Evolutionary conservation across 768 basidiomycete species (phyloP).

Genomic region (Tremella fuciformis): DNA sequence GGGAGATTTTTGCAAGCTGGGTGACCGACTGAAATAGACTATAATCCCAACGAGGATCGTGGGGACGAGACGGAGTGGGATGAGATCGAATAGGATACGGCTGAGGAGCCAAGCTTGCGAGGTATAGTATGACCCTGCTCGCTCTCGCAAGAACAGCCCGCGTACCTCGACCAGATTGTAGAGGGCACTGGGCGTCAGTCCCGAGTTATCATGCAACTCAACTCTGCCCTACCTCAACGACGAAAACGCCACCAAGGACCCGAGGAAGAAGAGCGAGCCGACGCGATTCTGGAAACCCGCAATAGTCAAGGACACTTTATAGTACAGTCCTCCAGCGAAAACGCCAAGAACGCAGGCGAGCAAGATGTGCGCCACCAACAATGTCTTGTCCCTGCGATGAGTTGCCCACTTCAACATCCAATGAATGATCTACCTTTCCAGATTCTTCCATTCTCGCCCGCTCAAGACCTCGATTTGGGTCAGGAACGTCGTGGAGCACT

Average conservation of each 20-base stretch:
- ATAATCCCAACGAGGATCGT: constrained; percentile 80
- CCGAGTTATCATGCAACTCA: not conserved
- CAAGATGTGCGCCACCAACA: constrained; percentile 74
- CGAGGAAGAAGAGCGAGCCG: constrained; percentile 93
- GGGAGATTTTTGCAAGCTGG: not conserved
- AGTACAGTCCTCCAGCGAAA: constrained; percentile 87
- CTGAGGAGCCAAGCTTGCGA: constrained; percentile 90
- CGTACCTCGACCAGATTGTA: constrained; percentile 82
- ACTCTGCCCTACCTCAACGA: constrained; percentile 59
- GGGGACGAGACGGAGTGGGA: constrained; percentile 83
- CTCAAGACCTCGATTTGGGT: constrained; percentile 82
- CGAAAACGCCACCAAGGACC: constrained; percentile 86
- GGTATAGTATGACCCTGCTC: constrained; percentile 83
- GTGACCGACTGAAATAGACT: constrained; percentile 49
- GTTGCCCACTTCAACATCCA: constrained; percentile 5
- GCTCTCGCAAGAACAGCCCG: constrained; percentile 82
- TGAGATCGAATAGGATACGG: constrained; percentile 79
- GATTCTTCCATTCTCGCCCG: constrained; percentile 78
- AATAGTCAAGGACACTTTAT: constrained; percentile 70
- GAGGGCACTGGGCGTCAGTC: constrained; percentile 59
- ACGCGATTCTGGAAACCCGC: constrained; percentile 86
- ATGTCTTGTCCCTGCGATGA: constrained; percentile 65
- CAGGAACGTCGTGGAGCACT: constrained; percentile 74
- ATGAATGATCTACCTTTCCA: constrained; percentile 59
- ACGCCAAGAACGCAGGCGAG: constrained; percentile 73